Conservation (phyloP, 140 eudicot genomes). For the Bidens hawaiensis region DNA sequence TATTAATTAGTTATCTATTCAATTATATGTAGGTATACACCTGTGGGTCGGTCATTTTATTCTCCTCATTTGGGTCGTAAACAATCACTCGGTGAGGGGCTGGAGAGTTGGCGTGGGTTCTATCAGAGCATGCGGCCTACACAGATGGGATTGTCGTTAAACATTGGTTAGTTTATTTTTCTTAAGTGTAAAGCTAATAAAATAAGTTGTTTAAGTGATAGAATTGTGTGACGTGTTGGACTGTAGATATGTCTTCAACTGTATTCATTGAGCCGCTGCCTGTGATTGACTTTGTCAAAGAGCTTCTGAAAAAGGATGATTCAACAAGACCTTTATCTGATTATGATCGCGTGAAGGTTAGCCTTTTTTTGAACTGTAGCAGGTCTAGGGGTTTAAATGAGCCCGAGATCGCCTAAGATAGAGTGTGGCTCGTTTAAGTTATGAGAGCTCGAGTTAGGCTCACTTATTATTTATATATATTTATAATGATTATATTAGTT, state of each 20-base stretch:
- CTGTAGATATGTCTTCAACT: slow-evolving; percentile 95
- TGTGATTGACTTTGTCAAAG: slow-evolving; percentile 77
- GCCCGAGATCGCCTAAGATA: background rate
- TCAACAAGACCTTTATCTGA: slow-evolving; percentile 80
- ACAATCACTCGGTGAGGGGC: slow-evolving; percentile 86
- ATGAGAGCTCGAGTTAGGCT: no score
- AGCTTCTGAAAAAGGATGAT: slow-evolving; percentile 76
- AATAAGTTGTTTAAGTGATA: background rate
- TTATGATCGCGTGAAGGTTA: slow-evolving; percentile 86
- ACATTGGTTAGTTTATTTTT: slow-evolving; percentile 54
- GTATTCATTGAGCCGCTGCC: slow-evolving; percentile 94
- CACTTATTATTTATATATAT: no score
- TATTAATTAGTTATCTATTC: background rate
- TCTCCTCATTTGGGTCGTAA: slow-evolving; percentile 71
- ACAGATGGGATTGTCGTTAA: slow-evolving; percentile 90
- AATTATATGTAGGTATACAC: slow-evolving; percentile 48
- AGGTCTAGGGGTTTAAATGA: background rate
- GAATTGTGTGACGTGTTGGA: background rate
- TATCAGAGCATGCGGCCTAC: slow-evolving; percentile 98
- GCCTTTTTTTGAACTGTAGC: background rate
- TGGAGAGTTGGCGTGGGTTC: slow-evolving; percentile 97
- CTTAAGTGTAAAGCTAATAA: background rate
- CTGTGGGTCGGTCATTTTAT: slow-evolving; percentile 87
- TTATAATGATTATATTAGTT: no score
- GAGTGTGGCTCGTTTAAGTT: background rate